These are phyloP conservation scores for Cymbidium sinense DNA, from an alignment of 106 monocot species.

Conservation along the genomic window DNA sequence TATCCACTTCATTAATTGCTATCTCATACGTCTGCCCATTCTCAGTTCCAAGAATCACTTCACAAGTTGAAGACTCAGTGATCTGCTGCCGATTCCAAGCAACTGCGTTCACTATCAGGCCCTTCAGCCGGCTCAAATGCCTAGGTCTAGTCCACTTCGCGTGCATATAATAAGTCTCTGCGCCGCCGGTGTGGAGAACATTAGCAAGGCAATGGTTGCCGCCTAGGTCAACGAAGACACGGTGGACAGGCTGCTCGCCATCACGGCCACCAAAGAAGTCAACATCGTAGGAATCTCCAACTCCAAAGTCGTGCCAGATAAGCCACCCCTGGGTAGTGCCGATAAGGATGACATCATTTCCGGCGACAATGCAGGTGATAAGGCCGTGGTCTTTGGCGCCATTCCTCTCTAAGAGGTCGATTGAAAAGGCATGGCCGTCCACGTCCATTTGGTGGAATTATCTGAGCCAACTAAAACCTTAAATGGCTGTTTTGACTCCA, in stretches of 20 bases:
- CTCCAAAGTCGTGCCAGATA: too few relatives aligned
- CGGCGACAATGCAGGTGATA: too few relatives aligned
- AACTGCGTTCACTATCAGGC: too few relatives aligned
- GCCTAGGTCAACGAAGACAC: conserved; percentile 78
- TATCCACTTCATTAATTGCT: too few relatives aligned
- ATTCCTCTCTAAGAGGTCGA: conserved; percentile 67
- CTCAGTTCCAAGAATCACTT: too few relatives aligned
- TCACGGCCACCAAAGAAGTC: conserved; percentile 50
- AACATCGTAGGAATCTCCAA: too few relatives aligned
- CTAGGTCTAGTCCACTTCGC: conserved; percentile 75
- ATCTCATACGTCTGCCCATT: too few relatives aligned
- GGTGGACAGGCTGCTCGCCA: conserved; percentile 72
- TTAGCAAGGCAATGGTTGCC: conserved; percentile 88
- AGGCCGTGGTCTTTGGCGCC: conserved; percentile 81
- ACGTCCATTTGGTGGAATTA: conserved; percentile 20
- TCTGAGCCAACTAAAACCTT: neutral
- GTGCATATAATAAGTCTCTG: too few relatives aligned
- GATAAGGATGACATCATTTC: conserved; percentile 91
- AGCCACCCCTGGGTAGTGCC: conserved; percentile 84
- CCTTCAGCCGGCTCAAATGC: conserved; percentile 54
- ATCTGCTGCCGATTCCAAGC: too few relatives aligned
- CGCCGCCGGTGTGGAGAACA: conserved; percentile 41
- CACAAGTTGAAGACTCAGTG: too few relatives aligned
- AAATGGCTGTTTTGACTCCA: too few relatives aligned
- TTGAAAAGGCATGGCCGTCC: conserved; percentile 44